Base-by-base conservation (phyloP, 2,329 filamentous ascomycete species). In the Falciphora oryzae region DNA sequence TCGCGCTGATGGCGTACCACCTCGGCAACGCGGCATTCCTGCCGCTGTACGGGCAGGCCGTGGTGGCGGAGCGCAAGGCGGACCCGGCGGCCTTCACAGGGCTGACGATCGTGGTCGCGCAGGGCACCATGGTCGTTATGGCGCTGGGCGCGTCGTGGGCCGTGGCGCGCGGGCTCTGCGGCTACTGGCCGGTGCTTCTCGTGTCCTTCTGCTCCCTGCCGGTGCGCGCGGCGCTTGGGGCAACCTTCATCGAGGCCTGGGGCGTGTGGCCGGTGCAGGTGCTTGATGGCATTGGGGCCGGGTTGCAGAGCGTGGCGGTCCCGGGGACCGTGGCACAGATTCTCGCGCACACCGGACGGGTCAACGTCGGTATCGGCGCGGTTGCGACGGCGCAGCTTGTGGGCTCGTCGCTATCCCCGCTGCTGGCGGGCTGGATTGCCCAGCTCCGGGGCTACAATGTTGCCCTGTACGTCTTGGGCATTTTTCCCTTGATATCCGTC, bases 261-360 rank as follows among this genome's bases (percentile, higher is more conserved):
- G 59, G 59, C 31, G 59, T 60, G 59, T 60, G 59, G 59, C 59
- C 59, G 31, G 59, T 60, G n/a, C 59, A 60, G 31, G 59, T 60
- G 59, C 59, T 60, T 3, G 59, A 60, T 8, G 59, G 59, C 59
- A 25, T 60, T 22, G 59, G 59, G 18, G 59, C 59, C 2, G 59
- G 59, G 16, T 22, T 60, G 59, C 59, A 60, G 59, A 60, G 59
- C 31, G 31, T 60, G 6, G 59, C 59, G 31, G 35, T 25, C 16
- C 59, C 59, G 22, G 59, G 59, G 7, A 60, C 22, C 16, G 59
- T 60, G n/a, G 59, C 59, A 10, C 59, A 60, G 59, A 3, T 60
- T 14, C 22, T 60, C 6, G 35, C 31, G 31, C 31, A 35, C 59
- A 35, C 59, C 14, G 59, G 59, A 8, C 31, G 59, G 6, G 59